A percentile compares a stretch with the other conserved stretches of the same genome.
phyloP scores from a whole-genome alignment of 2,329 filamentous ascomycete genomes.

The Dendrostoma leiphaemia region DNA sequence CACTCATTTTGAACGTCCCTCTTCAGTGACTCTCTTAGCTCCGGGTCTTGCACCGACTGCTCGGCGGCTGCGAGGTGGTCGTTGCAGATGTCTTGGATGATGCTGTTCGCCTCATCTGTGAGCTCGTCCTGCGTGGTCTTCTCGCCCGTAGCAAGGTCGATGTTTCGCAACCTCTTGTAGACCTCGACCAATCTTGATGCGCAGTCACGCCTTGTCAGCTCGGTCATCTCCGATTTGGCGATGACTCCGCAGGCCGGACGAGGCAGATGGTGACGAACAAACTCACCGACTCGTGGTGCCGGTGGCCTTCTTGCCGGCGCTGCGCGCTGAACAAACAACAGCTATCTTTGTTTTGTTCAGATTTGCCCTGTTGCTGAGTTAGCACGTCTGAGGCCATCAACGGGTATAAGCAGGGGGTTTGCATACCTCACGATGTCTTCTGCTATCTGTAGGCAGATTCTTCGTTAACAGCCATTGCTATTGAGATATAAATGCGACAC shows the following conservation, averaged over 20 bases:
- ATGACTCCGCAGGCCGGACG: no score
- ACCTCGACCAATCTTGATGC: constrained; percentile 55
- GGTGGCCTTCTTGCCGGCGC: constrained; percentile 89
- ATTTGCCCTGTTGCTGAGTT: constrained; percentile 45
- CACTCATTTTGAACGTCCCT: constrained; percentile 76
- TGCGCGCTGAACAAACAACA: constrained; percentile 93
- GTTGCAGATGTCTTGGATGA: constrained; percentile 77
- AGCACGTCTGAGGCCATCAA: constrained; percentile 2
- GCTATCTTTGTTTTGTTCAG: constrained; percentile 73
- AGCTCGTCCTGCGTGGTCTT: constrained; percentile 52
- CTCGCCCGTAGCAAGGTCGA: constrained; percentile 51
- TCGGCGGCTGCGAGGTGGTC: constrained; percentile 78
- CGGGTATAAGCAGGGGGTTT: constrained; percentile 7
- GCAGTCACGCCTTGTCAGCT: constrained; percentile 3
- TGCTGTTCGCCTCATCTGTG: constrained; percentile 63
- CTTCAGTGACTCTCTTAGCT: constrained; percentile 58
- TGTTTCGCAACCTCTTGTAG: constrained; percentile 53
- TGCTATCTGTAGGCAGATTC: constrained; percentile 48
- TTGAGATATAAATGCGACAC: neutral
- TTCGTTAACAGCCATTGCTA: neutral
- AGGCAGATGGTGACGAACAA: neutral
- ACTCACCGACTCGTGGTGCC: constrained; percentile 93
- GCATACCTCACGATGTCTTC: constrained; percentile 66
- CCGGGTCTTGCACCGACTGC: constrained; percentile 55
- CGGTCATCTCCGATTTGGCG: no score